Conservation (phyloP, 2,329 filamentous ascomycete species). For the Monosporascus sp. region DNA sequence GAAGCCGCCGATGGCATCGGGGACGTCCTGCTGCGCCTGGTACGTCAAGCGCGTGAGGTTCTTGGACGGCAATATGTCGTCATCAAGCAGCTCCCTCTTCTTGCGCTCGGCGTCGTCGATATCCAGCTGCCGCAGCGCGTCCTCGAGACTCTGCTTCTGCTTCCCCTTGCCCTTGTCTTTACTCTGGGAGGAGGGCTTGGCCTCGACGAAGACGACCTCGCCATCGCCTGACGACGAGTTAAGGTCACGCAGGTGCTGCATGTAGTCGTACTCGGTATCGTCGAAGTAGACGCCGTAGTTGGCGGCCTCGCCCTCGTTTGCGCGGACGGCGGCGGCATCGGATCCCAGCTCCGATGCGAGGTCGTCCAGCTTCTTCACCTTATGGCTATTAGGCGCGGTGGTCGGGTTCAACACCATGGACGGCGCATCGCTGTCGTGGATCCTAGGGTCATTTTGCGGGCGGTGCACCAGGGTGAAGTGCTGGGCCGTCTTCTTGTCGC, state of each 20-base stretch:
- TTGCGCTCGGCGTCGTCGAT: conserved; percentile 41
- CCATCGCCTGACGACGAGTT: conserved; percentile 59
- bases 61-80: conserved; percentile 73
- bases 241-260: conserved; percentile 97
- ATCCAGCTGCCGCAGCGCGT: conserved; percentile 66
- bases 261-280: conserved; percentile 96
- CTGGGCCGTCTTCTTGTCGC: conserved; percentile 84
- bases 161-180: conserved; percentile 68
- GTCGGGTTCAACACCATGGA: conserved; percentile 83
- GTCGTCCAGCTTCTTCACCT: conserved; percentile 67
- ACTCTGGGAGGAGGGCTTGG: conserved; percentile 50
- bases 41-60: conserved; percentile 75
- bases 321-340: conserved; percentile 61
- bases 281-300: conserved; percentile 92
- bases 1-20: conserved; percentile 87
- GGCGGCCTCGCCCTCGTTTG: conserved; percentile 94
- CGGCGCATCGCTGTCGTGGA: conserved; percentile 84
- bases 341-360: conserved; percentile 71
- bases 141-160: conserved; percentile 74
- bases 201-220: conserved; percentile 79
- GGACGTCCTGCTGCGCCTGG: conserved; percentile 87
- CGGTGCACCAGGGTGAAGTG: conserved; percentile 94
- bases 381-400: conserved; percentile 42
- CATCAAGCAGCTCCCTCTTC: conserved; percentile 59
- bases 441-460: conserved; percentile 93